A percentile compares a stretch with the other conserved stretches of the same genome.
Evolutionary conservation across 2,329 filamentous ascomycete genomes (phyloP).

Genomic region (Epichloe sp.): DNA sequence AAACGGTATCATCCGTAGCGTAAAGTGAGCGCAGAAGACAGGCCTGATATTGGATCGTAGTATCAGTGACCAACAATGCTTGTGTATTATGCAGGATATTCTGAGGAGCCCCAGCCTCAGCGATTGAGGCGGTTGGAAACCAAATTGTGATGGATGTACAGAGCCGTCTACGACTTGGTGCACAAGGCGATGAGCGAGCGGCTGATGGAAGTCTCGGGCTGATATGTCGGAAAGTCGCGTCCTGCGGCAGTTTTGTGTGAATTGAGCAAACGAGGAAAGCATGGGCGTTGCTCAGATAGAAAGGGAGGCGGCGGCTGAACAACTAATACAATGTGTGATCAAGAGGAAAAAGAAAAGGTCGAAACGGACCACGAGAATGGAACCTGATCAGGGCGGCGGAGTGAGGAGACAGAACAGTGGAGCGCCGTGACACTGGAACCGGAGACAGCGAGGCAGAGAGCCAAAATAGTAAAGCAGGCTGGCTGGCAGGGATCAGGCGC

Average conservation of each 20-base stretch:
- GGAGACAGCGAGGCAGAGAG: conserved; percentile 2
- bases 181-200: neutral
- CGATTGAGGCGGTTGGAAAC: neutral
- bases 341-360: neutral
- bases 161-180: neutral
- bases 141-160: neutral
- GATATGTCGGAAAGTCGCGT: neutral
- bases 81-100: too few relatives aligned
- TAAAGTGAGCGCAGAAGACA: neutral
- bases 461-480: conserved; percentile 1
- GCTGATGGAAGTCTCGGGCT: neutral
- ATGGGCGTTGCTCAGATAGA: too few relatives aligned
- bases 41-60: neutral
- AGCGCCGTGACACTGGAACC: neutral
- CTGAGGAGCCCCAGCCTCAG: too few relatives aligned
- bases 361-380: neutral
- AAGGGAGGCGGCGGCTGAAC: neutral
- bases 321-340: neutral
- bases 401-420: neutral
- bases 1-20: neutral
- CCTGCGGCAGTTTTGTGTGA: neutral
- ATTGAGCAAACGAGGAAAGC: neutral
- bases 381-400: neutral
- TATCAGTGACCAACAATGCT: neutral
- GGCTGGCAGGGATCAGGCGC: neutral